Evolutionary conservation across 2,329 filamentous ascomycete species (phyloP), one percentile per base, ranked within the genome.

Genomic region (Colletotrichum eleusines): DNA sequence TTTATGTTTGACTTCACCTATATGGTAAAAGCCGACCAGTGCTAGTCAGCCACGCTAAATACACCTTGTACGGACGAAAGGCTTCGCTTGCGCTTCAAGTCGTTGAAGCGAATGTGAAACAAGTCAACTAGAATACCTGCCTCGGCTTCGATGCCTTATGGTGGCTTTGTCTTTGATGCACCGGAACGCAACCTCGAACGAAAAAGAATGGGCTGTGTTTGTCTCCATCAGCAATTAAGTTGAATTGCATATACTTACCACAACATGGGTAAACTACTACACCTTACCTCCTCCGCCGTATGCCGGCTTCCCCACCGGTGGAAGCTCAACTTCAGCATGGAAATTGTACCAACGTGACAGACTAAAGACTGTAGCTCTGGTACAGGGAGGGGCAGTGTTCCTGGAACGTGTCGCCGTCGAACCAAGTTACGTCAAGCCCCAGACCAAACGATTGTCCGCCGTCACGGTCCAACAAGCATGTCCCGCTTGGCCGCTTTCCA

Each of bases 101-200:
- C 2, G 14, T 28, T 3, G 7, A 5, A 23, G 16, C 1, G 14
- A 18, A 50, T 16, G 12, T 16, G 23, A 28, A 28, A 28, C 23
- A 23, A 28, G 14, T 3, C 23, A 26, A 50, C 14, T 18, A 3
- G 5, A 8, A 16, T 3, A 3, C 23, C 5, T 8, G 5, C 8
- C 23, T 28, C 6, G 6, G 2, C 14, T 18, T 40, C 14, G 14
- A 50, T 28, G 0, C 14, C 11, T 28, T 28, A 12, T 9, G 4
- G 23, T 16, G 18, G 12, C 1, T 7, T 9, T 50, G 2, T 16
- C 2, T 28, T 50, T 28, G 6, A 2, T 18, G 1, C 23, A 16
- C 9, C 5, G 5, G n/a, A 28, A 18, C 16, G 5, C 1, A 7
- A 1, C 0, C 0, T 9, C 14, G 23, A 50, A 28, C 0, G 1